Conservation (phyloP, 1,284 basidiomycete genomes). For the Cutaneotrichosporon curvatum region DNA sequence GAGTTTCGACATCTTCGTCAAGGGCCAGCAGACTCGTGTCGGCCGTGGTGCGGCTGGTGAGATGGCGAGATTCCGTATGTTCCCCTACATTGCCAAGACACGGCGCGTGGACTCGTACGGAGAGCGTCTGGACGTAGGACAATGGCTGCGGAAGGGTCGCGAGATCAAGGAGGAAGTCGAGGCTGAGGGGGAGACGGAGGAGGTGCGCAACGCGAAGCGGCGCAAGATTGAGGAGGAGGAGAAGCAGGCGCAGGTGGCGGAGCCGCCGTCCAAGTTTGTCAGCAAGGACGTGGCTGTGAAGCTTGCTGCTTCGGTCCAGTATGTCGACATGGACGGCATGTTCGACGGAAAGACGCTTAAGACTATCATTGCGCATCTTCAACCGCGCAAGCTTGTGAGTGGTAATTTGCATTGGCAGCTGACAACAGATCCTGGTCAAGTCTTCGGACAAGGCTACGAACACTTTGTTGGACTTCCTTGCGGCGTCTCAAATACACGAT, state of each 20-base stretch:
- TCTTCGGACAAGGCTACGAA: constrained; percentile 61
- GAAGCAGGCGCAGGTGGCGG: constrained; percentile 62
- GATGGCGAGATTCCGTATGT: constrained; percentile 76
- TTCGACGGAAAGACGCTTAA: constrained; percentile 96
- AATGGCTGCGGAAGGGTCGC: constrained; percentile 84
- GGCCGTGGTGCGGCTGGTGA: constrained; percentile 47
- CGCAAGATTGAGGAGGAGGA: constrained; percentile 70
- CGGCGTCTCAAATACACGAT: constrained; percentile 80
- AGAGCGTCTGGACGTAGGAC: constrained; percentile 85
- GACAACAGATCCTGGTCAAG: constrained; percentile 67
- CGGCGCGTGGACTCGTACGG: constrained; percentile 91
- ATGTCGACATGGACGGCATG: constrained; percentile 90
- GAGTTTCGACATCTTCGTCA: constrained; percentile 93
- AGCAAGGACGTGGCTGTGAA: constrained; percentile 66
- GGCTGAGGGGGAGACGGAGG: constrained; percentile 68
- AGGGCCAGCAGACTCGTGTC: constrained; percentile 77
- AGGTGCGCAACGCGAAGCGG: constrained; percentile 65
- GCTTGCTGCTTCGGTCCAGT: constrained; percentile 75
- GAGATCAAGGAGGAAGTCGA: constrained; percentile 80
- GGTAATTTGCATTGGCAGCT: not conserved
- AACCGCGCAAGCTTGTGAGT: constrained; percentile 82
- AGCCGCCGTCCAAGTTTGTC: constrained; percentile 87
- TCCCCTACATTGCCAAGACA: constrained; percentile 91
- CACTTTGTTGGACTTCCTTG: constrained; percentile 70
- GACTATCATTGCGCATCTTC: constrained; percentile 91